These are phyloP conservation scores for Yamagishiella unicocca DNA, from an alignment of 139 green algal genomes.

Conservation along the genomic window DNA sequence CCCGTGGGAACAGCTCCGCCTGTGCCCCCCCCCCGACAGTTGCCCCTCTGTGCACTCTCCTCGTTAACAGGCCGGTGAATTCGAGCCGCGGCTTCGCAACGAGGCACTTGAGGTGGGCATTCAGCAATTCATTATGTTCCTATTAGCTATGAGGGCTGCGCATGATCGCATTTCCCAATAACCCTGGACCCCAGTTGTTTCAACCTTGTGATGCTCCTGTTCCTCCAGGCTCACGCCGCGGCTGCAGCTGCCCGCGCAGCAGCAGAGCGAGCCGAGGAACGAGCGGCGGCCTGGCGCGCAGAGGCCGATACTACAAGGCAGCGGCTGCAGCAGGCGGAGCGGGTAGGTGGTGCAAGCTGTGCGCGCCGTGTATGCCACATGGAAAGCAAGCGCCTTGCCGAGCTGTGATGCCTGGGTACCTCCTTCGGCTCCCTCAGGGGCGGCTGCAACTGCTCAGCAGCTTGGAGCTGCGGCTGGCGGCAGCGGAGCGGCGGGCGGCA, in stretches of 20 bases:
- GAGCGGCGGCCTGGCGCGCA: neutral
- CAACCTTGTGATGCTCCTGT: no score
- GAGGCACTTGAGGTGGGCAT: constrained; percentile 22
- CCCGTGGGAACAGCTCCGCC: no score
- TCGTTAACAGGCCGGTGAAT: constrained; percentile 10
- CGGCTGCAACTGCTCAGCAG: neutral
- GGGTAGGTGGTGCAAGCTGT: constrained; percentile 17
- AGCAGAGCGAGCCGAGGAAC: constrained; percentile 39
- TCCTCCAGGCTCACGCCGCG: constrained; percentile 16
- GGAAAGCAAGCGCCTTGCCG: no score
- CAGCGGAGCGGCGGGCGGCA: constrained; percentile 26
- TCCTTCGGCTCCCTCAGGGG: constrained; percentile 33
- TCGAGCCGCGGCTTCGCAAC: constrained; percentile 5
- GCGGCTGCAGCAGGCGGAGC: constrained; percentile 36
- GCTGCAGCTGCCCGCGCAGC: constrained; percentile 35
- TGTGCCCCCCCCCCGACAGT: no score
- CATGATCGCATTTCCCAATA: no score
- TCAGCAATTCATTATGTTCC: no score
- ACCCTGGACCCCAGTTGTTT: no score
- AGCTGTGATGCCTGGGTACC: no score
- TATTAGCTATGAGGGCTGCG: no score
- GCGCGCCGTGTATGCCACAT: neutral
- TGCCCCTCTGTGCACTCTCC: neutral
- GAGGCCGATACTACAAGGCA: constrained; percentile 22
- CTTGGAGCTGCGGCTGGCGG: constrained; percentile 40